Evolutionary conservation across 2,329 filamentous ascomycete species (phyloP).

Genomic region (Thelonectria rubi): DNA sequence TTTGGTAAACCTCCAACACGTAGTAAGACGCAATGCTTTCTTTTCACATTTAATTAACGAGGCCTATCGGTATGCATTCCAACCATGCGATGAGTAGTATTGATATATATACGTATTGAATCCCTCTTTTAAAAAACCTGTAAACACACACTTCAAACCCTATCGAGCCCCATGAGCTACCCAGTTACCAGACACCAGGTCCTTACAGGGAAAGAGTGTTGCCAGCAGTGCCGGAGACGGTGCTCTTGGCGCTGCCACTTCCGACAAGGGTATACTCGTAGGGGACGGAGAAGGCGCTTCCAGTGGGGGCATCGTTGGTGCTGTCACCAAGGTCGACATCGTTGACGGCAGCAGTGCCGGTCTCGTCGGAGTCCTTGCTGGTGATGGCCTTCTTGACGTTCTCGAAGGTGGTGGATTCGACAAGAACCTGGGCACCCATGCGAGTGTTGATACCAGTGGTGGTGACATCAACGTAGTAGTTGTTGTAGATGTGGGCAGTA

Average conservation of each 20-base stretch:
- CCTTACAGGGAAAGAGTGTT: slow-evolving; percentile 49
- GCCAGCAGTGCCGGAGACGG: slow-evolving; percentile 51
- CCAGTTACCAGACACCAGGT: neutral
- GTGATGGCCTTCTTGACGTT: slow-evolving; percentile 50
- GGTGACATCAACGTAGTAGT: slow-evolving; percentile 55
- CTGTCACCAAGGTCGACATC: slow-evolving; percentile 55
- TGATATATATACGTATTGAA: too few relatives aligned
- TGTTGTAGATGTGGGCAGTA: slow-evolving; percentile 68
- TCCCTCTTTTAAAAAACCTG: too few relatives aligned
- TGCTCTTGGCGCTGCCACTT: slow-evolving; percentile 52
- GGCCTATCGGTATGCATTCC: too few relatives aligned
- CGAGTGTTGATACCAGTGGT: slow-evolving; percentile 63
- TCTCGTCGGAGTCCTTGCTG: slow-evolving; percentile 52
- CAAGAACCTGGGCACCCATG: slow-evolving; percentile 63
- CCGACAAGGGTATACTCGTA: slow-evolving; percentile 61
- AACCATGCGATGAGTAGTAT: too few relatives aligned
- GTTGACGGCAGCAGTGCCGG: slow-evolving; percentile 52
- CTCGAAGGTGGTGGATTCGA: slow-evolving; percentile 64
- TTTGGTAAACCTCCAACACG: too few relatives aligned
- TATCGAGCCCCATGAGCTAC: neutral
- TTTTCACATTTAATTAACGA: too few relatives aligned
- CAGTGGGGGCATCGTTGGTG: slow-evolving; percentile 52
- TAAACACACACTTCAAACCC: too few relatives aligned
- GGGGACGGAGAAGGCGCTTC: slow-evolving; percentile 59
- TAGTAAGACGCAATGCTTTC: too few relatives aligned